Evolutionary conservation across 2,329 filamentous ascomycete genomes (phyloP).

Genomic region (Aureobasidium lini): DNA sequence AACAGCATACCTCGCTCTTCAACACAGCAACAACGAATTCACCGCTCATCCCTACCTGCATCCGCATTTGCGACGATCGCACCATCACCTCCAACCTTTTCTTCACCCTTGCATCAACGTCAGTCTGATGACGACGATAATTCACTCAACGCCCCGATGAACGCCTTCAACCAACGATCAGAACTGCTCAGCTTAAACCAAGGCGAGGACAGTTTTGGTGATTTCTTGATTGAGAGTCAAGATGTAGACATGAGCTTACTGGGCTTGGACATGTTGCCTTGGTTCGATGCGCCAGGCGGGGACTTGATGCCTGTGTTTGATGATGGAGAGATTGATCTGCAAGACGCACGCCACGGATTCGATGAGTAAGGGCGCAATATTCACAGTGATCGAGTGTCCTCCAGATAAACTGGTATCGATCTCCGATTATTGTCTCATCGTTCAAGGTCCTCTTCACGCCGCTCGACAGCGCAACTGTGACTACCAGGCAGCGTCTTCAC

Average conservation of each 20-base stretch:
- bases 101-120: neutral
- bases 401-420: too few relatives aligned
- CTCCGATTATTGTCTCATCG: too few relatives aligned
- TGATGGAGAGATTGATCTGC: neutral
- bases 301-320: slow-evolving; percentile 3
- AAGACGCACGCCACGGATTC: too few relatives aligned
- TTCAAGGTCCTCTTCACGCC: too few relatives aligned
- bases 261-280: slow-evolving; percentile 63
- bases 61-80: neutral
- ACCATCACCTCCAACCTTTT: neutral
- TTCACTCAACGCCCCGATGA: neutral
- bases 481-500: too few relatives aligned
- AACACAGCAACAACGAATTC: neutral
- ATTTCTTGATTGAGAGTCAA: slow-evolving; percentile 67
- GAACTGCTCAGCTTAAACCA: neutral
- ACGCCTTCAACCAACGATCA: neutral
- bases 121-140: neutral
- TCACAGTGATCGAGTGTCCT: neutral
- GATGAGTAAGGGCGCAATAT: neutral
- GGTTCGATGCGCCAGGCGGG: slow-evolving; percentile 48
- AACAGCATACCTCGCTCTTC: neutral
- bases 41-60: slow-evolving; percentile 4
- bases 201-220: slow-evolving; percentile 27
- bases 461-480: too few relatives aligned
- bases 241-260: slow-evolving; percentile 68